Percentiles rank a stretch among this genome's conserved stretches.
These are phyloP conservation scores for Morella rubra DNA, from an alignment of 306 rosid genomes.

Conservation along the genomic window DNA sequence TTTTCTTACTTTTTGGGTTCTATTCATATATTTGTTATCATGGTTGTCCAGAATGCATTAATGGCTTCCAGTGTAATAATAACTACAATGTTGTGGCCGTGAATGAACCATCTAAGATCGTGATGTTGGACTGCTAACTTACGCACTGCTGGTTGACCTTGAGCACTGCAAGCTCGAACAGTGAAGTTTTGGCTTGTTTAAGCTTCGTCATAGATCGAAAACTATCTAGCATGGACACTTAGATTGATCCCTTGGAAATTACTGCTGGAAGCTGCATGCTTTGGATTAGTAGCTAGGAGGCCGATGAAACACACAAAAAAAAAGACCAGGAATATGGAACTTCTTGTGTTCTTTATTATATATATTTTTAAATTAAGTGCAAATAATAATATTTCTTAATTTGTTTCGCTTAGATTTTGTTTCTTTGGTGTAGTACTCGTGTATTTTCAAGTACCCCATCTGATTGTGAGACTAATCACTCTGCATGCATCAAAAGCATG, in stretches of 20 bases:
- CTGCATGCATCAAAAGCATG: not conserved
- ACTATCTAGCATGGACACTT: not conserved
- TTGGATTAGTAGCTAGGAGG: too few relatives aligned
- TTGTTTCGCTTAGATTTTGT: not conserved
- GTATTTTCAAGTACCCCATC: not conserved
- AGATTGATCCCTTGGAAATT: too few relatives aligned
- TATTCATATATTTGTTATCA: slow-evolving; percentile 22
- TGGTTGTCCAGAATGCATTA: slow-evolving; percentile 29
- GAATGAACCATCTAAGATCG: not conserved
- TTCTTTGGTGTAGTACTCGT: not conserved
- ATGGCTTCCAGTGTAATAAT: slow-evolving; percentile 19
- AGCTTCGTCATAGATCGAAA: not conserved
- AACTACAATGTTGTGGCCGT: slow-evolving; percentile 12
- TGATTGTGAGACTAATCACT: not conserved
- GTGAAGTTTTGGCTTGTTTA: not conserved
- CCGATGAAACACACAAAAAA: too few relatives aligned
- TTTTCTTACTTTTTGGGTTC: not conserved
- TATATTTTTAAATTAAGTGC: not conserved
- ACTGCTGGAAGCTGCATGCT: too few relatives aligned
- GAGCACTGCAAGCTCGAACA: not conserved
- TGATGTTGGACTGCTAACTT: not conserved
- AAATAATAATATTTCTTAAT: too few relatives aligned
- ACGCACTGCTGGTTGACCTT: not conserved
- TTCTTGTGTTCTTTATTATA: not conserved
- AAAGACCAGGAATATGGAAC: not conserved